These are phyloP conservation scores for Aspergillus sergii DNA, from an alignment of 2,329 filamentous ascomycete species.

Conservation along the genomic window DNA sequence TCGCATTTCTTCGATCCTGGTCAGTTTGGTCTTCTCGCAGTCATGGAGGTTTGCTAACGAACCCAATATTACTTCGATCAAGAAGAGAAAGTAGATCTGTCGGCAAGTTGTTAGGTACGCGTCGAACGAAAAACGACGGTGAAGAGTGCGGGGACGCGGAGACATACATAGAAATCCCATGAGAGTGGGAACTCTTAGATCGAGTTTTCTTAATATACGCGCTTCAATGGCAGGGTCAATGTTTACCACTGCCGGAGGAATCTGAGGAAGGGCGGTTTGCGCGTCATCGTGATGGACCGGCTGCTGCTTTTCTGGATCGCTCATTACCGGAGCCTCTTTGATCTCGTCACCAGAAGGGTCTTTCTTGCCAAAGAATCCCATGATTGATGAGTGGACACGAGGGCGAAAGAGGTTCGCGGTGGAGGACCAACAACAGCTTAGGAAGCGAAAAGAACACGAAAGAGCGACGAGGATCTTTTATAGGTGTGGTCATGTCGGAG, in stretches of 20 bases:
- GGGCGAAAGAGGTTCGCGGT: neutral
- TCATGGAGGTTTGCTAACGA: conserved; percentile 11
- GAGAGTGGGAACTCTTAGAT: conserved; percentile 37
- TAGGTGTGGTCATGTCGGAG: conserved; percentile 16
- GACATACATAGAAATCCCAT: conserved; percentile 44
- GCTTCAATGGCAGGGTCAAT: conserved; percentile 41
- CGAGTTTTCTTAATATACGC: conserved; percentile 41
- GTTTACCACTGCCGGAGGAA: conserved; percentile 13
- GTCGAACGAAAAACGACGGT: neutral
- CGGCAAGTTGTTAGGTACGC: neutral
- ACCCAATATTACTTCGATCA: conserved; percentile 56
- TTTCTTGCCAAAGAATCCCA: conserved; percentile 27
- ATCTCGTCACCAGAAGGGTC: conserved; percentile 23
- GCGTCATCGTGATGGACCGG: conserved; percentile 25
- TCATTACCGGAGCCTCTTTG: conserved; percentile 21
- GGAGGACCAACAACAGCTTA: neutral
- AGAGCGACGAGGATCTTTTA: conserved; percentile 11
- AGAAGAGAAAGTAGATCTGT: conserved; percentile 51
- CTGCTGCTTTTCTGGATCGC: conserved; percentile 35
- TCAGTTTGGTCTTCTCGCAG: neutral
- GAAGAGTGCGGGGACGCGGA: neutral
- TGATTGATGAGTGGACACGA: conserved; percentile 5
- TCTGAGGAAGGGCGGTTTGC: conserved; percentile 23
- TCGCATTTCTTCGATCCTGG: conserved; percentile 50
- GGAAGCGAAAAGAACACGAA: neutral